Conservation (phyloP, 176 grass and related monocot genomes). For the Oryza nivara region DNA sequence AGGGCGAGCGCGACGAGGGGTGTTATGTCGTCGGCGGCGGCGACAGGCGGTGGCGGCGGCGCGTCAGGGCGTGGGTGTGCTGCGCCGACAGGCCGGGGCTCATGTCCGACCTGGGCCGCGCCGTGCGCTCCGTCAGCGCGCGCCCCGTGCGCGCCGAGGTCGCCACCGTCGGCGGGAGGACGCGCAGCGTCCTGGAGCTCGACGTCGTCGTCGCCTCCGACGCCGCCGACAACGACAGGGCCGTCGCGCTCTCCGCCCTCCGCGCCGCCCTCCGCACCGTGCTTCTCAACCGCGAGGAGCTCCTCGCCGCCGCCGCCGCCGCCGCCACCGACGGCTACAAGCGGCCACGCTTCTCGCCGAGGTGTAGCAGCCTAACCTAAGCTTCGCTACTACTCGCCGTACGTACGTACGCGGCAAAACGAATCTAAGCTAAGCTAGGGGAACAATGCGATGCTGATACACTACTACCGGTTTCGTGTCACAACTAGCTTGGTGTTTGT, state of each 20-base stretch:
- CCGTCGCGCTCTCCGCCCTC: constrained; percentile 50
- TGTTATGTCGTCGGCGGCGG: neutral
- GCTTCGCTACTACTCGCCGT: neutral
- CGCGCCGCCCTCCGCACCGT: constrained; percentile 74
- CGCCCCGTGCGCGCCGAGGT: constrained; percentile 80
- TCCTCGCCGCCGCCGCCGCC: constrained; percentile 31
- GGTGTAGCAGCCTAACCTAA: neutral
- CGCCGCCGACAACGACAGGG: neutral
- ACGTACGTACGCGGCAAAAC: neutral
- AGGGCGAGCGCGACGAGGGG: neutral
- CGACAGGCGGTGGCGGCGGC: neutral
- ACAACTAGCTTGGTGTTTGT: neutral
- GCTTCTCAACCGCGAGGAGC: constrained; percentile 57
- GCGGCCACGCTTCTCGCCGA: constrained; percentile 57
- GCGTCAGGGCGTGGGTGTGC: constrained; percentile 81
- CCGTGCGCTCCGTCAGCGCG: constrained; percentile 74
- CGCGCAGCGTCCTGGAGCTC: constrained; percentile 67
- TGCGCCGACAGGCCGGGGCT: constrained; percentile 83
- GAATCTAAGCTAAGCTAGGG: neutral
- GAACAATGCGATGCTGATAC: neutral
- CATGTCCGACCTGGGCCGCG: constrained; percentile 75
- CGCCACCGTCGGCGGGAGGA: constrained; percentile 77
- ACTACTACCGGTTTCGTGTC: neutral
- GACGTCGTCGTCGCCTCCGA: constrained; percentile 56
- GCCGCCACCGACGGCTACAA: constrained; percentile 48